Base-by-base conservation (phyloP, 805 yeast genomes). In the Grigorovia yakushimaensis region DNA sequence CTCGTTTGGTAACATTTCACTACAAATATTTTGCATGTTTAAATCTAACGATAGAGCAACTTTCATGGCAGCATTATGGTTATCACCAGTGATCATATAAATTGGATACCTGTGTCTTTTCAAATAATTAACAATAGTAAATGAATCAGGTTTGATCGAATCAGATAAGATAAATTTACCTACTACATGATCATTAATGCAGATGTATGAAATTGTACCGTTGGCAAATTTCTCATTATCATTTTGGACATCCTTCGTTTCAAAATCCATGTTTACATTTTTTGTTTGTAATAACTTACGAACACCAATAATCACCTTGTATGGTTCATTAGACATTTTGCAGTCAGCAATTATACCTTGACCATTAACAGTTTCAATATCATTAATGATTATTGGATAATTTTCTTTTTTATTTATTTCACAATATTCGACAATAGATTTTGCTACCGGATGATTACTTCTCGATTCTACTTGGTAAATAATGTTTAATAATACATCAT, bases 21-120 rank as follows among this genome's bases (percentile, higher is more conserved):
- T 81, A 71, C 78, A 84, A 3, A 86, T 79, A 57, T 83, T 79
- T 2, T 72, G 68, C 11, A 65, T 57, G 0, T 82, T 77, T 22
- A 93, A 82, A 0, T 88, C 91, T 33, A 88, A 75, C 44, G 76
- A 73, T 9, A 60, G 55, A 0, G 93, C 96, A 40, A 88, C 77
- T 46, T 72, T 70, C 37, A 64, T 60, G 0, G 96, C 93, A 2
- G 84, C 78, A 21, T 67, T 67, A 5, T 60, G 61, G 48, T 80
- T 77, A 63, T 93, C 99, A 38, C 99, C 99, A 1, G 96, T 88
- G 2, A 93, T 85, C 78, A 93, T 79, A 7, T 88, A 95, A 10
- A 88, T 81, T 9, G 73, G 69, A 54, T 78, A 76, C 0, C 83
- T 82, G 41, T 70, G 66, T 1, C 60, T 54, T 44, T 66, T 66